These are phyloP conservation scores for Russula sp. DNA, from an alignment of 768 basidiomycete genomes.

Conservation along the genomic window DNA sequence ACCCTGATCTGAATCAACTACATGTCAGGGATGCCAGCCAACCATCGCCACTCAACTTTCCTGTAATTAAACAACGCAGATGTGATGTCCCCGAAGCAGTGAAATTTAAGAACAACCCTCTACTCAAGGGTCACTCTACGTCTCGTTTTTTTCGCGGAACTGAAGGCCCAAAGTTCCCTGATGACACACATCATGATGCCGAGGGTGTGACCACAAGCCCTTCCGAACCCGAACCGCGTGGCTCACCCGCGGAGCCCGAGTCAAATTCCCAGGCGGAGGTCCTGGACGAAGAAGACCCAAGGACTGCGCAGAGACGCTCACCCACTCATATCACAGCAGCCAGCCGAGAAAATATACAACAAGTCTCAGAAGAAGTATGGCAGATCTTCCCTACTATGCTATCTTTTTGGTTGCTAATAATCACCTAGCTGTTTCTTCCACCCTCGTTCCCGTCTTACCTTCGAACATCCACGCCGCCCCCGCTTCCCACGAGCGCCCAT, in stretches of 20 bases:
- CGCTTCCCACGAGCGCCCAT: neutral
- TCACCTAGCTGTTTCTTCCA: constrained; percentile 13
- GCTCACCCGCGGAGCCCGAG: neutral
- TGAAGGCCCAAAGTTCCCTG: neutral
- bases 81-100: neutral
- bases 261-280: neutral
- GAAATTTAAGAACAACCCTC: neutral
- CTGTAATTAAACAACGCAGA: neutral
- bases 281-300: neutral
- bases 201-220: neutral
- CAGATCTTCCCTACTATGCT: neutral
- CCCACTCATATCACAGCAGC: neutral
- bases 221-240: neutral
- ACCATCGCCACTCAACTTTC: constrained; percentile 3
- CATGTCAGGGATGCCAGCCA: neutral
- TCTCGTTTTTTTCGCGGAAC: constrained; percentile 5
- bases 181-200: neutral
- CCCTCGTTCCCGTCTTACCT: constrained; percentile 20
- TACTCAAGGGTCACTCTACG: neutral
- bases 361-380: constrained; percentile 17
- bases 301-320: neutral
- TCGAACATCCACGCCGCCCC: constrained; percentile 16
- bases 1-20: neutral
- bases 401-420: neutral
- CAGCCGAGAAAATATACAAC: constrained; percentile 1